A percentile compares a stretch with the other conserved stretches of the same genome.
Evolutionary conservation across 1,284 basidiomycete genomes (phyloP).

Genomic region (Sutorius eximius): DNA sequence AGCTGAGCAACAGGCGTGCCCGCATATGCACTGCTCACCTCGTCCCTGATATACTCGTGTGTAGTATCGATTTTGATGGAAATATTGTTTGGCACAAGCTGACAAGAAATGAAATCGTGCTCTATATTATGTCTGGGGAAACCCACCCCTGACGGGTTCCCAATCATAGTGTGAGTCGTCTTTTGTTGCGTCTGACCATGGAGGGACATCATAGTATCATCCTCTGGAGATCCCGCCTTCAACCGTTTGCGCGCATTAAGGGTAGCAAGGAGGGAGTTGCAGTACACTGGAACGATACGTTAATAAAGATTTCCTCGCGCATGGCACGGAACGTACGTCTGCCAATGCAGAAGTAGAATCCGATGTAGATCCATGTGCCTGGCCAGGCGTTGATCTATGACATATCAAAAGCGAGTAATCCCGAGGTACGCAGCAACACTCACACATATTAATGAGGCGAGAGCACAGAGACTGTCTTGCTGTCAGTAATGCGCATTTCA

Average conservation of each 20-base stretch:
- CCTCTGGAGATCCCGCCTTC: conserved; percentile 17
- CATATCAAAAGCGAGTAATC: background rate
- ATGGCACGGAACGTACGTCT: conserved; percentile 36
- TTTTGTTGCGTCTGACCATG: conserved; percentile 4
- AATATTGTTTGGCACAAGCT: conserved; percentile 23
- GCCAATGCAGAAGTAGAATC: conserved; percentile 53
- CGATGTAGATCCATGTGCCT: conserved; percentile 45
- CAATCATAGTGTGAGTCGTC: conserved; percentile 1
- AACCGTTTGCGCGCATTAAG: conserved; percentile 46
- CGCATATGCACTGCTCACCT: conserved; percentile 10
- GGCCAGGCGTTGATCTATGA: conserved; percentile 40
- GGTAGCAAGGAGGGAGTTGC: conserved; percentile 51
- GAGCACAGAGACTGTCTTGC: conserved; percentile 35
- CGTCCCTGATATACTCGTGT: conserved; percentile 23
- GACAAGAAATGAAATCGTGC: background rate
- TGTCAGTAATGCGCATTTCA: conserved; percentile 9
- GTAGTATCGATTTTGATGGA: conserved; percentile 31
- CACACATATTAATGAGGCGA: conserved; percentile 46
- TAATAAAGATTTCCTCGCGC: background rate
- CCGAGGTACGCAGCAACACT: conserved; percentile 4
- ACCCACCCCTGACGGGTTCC: conserved; percentile 12
- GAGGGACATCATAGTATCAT: conserved; percentile 13
- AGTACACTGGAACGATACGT: conserved; percentile 39
- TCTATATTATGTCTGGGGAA: too few species aligned
- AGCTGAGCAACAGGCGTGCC: background rate